Base-by-base conservation (phyloP, 768 basidiomycete genomes). In the Auricularia sp. region DNA sequence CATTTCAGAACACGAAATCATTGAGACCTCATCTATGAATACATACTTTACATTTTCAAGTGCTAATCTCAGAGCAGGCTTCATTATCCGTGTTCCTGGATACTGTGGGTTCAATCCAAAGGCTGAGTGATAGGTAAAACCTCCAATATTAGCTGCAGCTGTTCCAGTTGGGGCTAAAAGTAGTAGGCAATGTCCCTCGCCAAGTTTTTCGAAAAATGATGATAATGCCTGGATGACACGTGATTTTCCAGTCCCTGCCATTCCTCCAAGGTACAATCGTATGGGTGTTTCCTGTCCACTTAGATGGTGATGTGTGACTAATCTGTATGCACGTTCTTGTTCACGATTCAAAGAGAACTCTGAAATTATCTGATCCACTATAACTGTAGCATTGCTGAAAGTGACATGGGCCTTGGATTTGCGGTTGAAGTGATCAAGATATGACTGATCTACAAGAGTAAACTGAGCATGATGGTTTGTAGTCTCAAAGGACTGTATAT, bases 1-100 rank as follows among this genome's bases (percentile, higher is more conserved):
- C 64, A 73, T 68, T 62, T 64, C 71, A 3, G 24, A 14, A 65
- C 73, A 75, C 2, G 72, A 68, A 1, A 80, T 47, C 80, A 81
- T 81, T 0, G 79, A 80, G 0, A 80, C 70, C 63, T 81, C 78
- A 71, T 81, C 77, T 10, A 80, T 66, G 54, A 81, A 79, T 3
- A 80, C 67, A 67, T 78, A 78, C 0, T 79, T 71, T 10, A 79
- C 74, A n/a, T 75, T 70, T n/a, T 67, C 33, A 3, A 77, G 59
- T 39, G 68, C 44, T 24, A 66, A 62, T 16, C 66, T 63, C 0
- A 71, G 63, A 54, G 72, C 42, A 29, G 39, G 66, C 10, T 39
- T 62, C 51, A 29, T 36, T 51, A 29, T 39, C 61, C 3, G 37
- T 45, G 36, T 37, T 2, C 54, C 59, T 16, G 47, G n/a, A 51